These are phyloP conservation scores for Aristolochia californica DNA, from an alignment of 164 flowering plant species.

Conservation along the genomic window DNA sequence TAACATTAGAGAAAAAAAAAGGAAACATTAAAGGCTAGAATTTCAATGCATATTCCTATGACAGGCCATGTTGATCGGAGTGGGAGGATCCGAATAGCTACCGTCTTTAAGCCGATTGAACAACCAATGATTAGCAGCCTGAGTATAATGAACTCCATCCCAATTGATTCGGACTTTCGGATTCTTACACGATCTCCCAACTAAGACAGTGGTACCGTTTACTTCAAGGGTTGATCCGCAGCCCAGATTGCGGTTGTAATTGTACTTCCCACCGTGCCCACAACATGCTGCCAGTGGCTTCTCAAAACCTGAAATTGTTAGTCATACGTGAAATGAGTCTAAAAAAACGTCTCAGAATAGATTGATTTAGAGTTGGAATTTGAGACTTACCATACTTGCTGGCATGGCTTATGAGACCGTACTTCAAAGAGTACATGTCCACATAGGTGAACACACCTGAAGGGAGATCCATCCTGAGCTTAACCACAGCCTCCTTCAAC, in stretches of 20 bases:
- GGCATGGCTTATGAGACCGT: conserved; percentile 34
- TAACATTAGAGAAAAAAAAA: too few relatives aligned
- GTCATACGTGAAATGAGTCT: too few relatives aligned
- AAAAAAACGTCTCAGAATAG: too few relatives aligned
- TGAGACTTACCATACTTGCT: conserved; percentile 25
- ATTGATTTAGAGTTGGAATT: background rate
- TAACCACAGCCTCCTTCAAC: conserved; percentile 24
- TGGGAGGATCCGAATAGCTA: conserved; percentile 46
- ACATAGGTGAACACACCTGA: conserved; percentile 39
- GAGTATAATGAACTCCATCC: conserved; percentile 82
- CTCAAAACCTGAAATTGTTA: conserved; percentile 55
- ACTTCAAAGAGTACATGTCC: conserved; percentile 41
- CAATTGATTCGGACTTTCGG: conserved; percentile 46
- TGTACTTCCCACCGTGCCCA: conserved; percentile 79
- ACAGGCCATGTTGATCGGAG: conserved; percentile 32
- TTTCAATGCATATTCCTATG: conserved; percentile 6
- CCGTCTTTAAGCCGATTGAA: conserved; percentile 46
- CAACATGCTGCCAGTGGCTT: conserved; percentile 52
- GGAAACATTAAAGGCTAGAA: too few relatives aligned
- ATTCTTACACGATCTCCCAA: conserved; percentile 46
- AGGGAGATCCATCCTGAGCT: conserved; percentile 28
- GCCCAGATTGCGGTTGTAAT: conserved; percentile 34
- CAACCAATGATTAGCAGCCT: conserved; percentile 68
- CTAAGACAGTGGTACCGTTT: conserved; percentile 33
- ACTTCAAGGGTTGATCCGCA: conserved; percentile 43